These are phyloP conservation scores for Fraxinus nigra DNA, from an alignment of 305 asterid genomes.

Conservation along the genomic window DNA sequence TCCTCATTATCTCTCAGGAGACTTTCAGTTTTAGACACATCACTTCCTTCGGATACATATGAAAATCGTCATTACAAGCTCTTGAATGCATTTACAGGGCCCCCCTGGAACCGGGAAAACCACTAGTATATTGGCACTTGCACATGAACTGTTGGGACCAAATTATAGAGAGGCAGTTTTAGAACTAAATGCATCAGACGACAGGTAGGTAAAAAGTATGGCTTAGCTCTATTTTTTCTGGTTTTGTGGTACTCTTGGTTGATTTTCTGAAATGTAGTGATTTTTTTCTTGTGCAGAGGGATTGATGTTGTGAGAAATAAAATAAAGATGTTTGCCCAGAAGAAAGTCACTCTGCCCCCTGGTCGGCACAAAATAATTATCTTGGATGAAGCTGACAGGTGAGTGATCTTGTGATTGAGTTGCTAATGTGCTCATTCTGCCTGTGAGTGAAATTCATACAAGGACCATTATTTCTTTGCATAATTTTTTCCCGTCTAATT, in stretches of 20 bases:
- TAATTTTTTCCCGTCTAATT: not conserved
- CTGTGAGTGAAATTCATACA: not conserved
- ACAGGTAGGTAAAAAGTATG: slow-evolving; percentile 43
- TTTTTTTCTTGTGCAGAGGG: slow-evolving; percentile 51
- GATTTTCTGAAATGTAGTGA: not conserved
- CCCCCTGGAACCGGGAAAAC: slow-evolving; percentile 99
- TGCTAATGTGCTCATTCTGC: not conserved
- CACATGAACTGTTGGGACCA: slow-evolving; percentile 94
- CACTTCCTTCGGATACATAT: not conserved
- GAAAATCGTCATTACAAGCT: not conserved
- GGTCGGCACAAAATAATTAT: slow-evolving; percentile 88
- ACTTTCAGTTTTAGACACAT: not conserved
- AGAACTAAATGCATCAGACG: slow-evolving; percentile 96
- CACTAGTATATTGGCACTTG: slow-evolving; percentile 89
- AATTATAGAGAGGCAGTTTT: slow-evolving; percentile 80
- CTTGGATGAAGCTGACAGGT: slow-evolving; percentile 99
- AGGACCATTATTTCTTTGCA: not conserved
- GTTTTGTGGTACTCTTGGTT: not conserved
- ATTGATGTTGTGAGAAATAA: slow-evolving; percentile 96
- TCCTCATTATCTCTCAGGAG: not conserved
- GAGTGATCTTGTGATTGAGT: slow-evolving; percentile 17
- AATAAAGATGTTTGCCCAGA: slow-evolving; percentile 98
- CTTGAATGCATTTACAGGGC: slow-evolving; percentile 47
- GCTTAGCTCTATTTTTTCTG: slow-evolving; percentile 4
- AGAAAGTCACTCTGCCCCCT: slow-evolving; percentile 83